Conservation (phyloP, 2,329 filamentous ascomycete genomes). For the Sclerotinia glacialis region DNA sequence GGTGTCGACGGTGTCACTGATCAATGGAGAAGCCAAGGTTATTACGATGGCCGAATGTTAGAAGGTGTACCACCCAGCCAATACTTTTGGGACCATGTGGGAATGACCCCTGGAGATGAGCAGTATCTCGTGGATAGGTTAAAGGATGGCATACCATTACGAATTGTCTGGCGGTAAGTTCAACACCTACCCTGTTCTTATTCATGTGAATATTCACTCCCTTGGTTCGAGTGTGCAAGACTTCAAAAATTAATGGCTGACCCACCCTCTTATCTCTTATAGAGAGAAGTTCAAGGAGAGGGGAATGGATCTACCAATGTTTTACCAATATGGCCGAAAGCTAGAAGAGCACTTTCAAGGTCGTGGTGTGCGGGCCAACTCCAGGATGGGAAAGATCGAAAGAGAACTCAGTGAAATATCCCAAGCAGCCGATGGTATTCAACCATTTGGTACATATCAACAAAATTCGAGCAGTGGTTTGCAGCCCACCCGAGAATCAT, state of each 20-base stretch:
- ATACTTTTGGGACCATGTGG: slow-evolving; percentile 14
- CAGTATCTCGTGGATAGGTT: slow-evolving; percentile 1
- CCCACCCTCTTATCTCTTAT: not conserved
- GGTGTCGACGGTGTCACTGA: not conserved
- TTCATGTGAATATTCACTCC: not conserved
- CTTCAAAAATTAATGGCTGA: not conserved
- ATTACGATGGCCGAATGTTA: not conserved
- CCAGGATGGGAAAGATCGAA: slow-evolving; percentile 16
- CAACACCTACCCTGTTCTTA: not conserved
- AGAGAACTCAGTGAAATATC: slow-evolving; percentile 9
- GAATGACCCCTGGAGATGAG: slow-evolving; percentile 20
- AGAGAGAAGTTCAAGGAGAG: slow-evolving; percentile 21
- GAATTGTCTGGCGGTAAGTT: slow-evolving; percentile 20
- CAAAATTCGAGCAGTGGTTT: not conserved
- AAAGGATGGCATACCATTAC: slow-evolving; percentile 16
- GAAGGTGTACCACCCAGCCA: not conserved
- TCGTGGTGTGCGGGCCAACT: slow-evolving; percentile 2
- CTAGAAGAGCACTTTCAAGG: slow-evolving; percentile 5
- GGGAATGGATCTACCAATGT: not conserved
- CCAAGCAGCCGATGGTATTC: slow-evolving; percentile 16
- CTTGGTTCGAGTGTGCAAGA: not conserved
- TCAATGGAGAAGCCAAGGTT: slow-evolving; percentile 19
- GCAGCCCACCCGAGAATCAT: not conserved
- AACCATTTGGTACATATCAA: slow-evolving; percentile 13
- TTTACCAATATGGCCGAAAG: slow-evolving; percentile 13